Base-by-base conservation (phyloP, 495 filamentous ascomycete species). In the Venustampulla echinocandica region DNA sequence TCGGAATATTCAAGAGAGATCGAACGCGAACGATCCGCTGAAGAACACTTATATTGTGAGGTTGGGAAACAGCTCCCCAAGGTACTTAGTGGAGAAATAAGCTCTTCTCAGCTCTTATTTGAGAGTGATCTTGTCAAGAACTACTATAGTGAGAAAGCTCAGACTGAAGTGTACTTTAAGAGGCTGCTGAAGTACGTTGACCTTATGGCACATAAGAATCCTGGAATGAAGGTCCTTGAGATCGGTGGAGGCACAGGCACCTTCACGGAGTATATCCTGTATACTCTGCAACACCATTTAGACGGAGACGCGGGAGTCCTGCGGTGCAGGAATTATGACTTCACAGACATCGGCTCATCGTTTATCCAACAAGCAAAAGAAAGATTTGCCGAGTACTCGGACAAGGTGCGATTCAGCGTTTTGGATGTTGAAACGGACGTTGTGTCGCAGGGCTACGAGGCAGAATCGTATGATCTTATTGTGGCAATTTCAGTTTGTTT, bases 201-300 rank as follows among this genome's bases (percentile, higher is more conserved):
- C 7, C n/a, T 30, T 7, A 7, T 30, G 7, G 56, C 55, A 0
- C 61, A 69, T 42, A 69, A 69, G 57, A 58, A 64, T 23, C 61
- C 69, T 0, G 42, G 56, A 1, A 54, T 67, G 0, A 64, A 58
- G 41, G 60, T 73, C 22, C 52, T 77, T 4, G 73, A 76, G 49
- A 68, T 74, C 22, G 73, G 72, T n/a, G 65, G 59, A 14, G 60
- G 58, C 18, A 66, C 61, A 11, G 69, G 68, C 5, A 53, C 58
- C 17, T 52, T 59, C 0, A 69, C 69, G 1, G 38, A 67, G 17
- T 6, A n/a, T 1, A 39, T 66, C 33, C 14, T 55, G 21, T 7
- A 30, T n/a, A 30, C 27, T 7, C 27, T 30, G 7, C 7, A 7
- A n/a, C n/a, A n/a, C n/a, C n/a, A n/a, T n/a, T n/a, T n/a, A n/a